Evolutionary conservation across 1,139 yeast genomes (phyloP).

Genomic region (Hansenula anomala): DNA sequence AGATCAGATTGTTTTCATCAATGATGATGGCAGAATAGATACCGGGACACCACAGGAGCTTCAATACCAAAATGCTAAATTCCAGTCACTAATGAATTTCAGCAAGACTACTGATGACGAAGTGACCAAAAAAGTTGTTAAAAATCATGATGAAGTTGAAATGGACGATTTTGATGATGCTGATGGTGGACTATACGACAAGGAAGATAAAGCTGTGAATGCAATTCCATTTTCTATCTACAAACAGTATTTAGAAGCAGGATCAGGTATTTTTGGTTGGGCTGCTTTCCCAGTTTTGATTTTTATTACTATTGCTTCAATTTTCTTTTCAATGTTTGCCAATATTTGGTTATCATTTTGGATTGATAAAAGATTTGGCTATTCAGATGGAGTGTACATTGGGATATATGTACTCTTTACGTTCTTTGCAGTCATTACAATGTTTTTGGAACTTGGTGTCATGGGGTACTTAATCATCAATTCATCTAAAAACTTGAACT

Average conservation of each 20-base stretch:
- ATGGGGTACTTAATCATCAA: conserved; percentile 50
- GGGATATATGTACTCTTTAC: conserved; percentile 62
- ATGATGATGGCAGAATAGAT: conserved; percentile 54
- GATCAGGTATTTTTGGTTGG: conserved; percentile 37
- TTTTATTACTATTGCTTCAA: conserved; percentile 33
- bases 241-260: conserved; percentile 40
- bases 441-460: conserved; percentile 47
- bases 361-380: conserved; percentile 54
- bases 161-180: conserved; percentile 21
- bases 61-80: conserved; percentile 35
- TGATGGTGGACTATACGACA: conserved; percentile 32
- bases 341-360: conserved; percentile 86
- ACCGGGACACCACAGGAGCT: conserved; percentile 51
- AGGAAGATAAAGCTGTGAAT: conserved; percentile 41
- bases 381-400: conserved; percentile 57
- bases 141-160: conserved; percentile 19
- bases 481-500: conserved; percentile 35
- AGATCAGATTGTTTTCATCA: conserved; percentile 60
- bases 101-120: conserved; percentile 28
- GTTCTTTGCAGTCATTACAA: conserved; percentile 39
- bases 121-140: conserved; percentile 18
- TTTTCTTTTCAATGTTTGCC: conserved; percentile 59
- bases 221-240: conserved; percentile 40
- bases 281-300: conserved; percentile 37
- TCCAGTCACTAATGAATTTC: conserved; percentile 44